phyloP scores from a whole-genome alignment of 768 basidiomycete genomes.

The Mycena albidolilacea region DNA sequence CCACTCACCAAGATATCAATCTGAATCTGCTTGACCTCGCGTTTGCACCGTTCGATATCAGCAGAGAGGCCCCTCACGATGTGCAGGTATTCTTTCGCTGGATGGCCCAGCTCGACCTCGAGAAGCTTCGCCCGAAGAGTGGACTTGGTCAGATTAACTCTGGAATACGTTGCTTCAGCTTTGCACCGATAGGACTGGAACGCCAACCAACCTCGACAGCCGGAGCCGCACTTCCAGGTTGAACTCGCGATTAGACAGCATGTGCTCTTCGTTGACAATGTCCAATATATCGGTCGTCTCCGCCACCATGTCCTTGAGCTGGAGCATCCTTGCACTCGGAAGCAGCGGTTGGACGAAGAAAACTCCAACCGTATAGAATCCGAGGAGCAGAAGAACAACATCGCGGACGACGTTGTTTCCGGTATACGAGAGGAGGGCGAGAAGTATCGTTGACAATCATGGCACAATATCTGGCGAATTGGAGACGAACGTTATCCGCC shows the following conservation, averaged over 20 bases:
- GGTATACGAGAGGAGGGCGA: background rate
- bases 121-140: slow-evolving; percentile 11
- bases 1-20: slow-evolving; percentile 8
- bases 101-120: background rate
- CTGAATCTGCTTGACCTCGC: slow-evolving; percentile 26
- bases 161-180: background rate
- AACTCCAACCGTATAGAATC: background rate
- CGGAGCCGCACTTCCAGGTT: slow-evolving; percentile 22
- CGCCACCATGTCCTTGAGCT: slow-evolving; percentile 6
- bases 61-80: slow-evolving; percentile 3
- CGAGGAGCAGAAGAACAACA: background rate
- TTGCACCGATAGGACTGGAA: background rate
- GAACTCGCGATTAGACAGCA: slow-evolving; percentile 25
- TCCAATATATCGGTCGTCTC: slow-evolving; percentile 20
- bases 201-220: slow-evolving; percentile 14
- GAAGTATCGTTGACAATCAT: slow-evolving; percentile 15
- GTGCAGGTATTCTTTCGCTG: slow-evolving; percentile 20
- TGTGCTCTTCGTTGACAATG: slow-evolving; percentile 16
- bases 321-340: slow-evolving; percentile 17
- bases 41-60: slow-evolving; percentile 13
- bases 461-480: background rate
- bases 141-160: slow-evolving; percentile 20
- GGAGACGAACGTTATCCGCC: background rate
- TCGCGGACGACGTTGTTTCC: slow-evolving; percentile 16
- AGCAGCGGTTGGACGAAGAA: slow-evolving; percentile 11